Evolutionary conservation across 345 rosid species (phyloP).

Genomic region (Moricandia arvensis): DNA sequence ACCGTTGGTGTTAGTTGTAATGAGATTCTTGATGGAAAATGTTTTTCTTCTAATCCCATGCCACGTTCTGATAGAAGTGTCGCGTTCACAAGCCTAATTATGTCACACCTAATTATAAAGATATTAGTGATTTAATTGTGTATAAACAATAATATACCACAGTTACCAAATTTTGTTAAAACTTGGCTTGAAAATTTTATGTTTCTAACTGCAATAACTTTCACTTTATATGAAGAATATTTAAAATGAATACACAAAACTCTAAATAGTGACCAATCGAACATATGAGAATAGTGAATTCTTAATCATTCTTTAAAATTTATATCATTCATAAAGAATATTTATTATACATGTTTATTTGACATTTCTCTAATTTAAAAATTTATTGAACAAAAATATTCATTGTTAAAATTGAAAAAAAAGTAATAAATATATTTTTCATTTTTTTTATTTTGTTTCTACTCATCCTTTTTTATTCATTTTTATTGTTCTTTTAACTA

Average conservation of each 20-base stretch:
- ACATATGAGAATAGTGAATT: neutral
- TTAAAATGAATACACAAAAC: neutral
- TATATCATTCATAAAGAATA: neutral
- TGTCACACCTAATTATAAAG: slow-evolving; percentile 51
- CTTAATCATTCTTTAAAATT: neutral
- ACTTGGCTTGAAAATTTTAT: neutral
- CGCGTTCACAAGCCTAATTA: slow-evolving; percentile 53
- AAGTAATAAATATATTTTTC: too few species aligned
- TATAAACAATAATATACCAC: neutral
- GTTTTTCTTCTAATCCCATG: slow-evolving; percentile 63
- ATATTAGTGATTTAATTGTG: neutral
- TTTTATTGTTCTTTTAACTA: neutral
- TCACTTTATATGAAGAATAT: neutral
- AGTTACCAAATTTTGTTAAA: neutral
- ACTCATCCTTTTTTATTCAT: neutral
- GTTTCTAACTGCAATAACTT: neutral
- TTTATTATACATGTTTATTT: neutral
- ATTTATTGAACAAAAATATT: neutral
- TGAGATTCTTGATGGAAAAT: slow-evolving; percentile 80
- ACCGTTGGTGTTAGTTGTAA: slow-evolving; percentile 62
- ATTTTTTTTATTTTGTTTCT: too few species aligned
- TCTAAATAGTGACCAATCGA: neutral
- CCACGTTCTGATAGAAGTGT: slow-evolving; percentile 65
- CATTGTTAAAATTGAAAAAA: too few species aligned
- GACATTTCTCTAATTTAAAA: neutral